Conservation (phyloP, 345 rosid species). For the Eucalyptus rudis region DNA sequence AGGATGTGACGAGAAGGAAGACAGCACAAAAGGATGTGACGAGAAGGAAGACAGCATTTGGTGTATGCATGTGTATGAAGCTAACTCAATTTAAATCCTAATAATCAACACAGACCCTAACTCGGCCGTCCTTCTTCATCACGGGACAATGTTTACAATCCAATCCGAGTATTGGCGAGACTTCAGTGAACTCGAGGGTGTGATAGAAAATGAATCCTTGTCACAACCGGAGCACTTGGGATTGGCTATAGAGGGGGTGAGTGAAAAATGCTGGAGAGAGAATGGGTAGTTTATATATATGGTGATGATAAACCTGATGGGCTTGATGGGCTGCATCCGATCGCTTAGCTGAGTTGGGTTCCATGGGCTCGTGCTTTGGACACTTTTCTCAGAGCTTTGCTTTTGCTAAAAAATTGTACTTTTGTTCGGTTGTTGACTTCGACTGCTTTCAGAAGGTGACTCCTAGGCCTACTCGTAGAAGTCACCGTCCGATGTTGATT, state of each 20-base stretch:
- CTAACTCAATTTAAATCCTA: not conserved
- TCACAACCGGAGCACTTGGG: not conserved
- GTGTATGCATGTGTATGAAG: too few species aligned
- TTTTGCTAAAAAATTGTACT: not conserved
- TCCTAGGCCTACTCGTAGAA: not conserved
- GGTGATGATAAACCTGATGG: not conserved
- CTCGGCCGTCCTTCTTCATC: not conserved
- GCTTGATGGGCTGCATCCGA: not conserved
- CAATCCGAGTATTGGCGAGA: fast-evolving
- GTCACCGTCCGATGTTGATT: not conserved
- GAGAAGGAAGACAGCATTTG: too few species aligned
- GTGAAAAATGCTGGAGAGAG: not conserved
- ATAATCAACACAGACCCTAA: fast-evolving
- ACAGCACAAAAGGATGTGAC: too few species aligned
- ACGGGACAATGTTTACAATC: not conserved
- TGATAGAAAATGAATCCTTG: not conserved
- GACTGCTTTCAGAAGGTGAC: not conserved
- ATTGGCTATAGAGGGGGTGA: not conserved
- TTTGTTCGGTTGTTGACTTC: not conserved
- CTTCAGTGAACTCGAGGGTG: not conserved
- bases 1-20: too few species aligned
- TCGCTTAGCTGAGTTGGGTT: not conserved
- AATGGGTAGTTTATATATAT: too few species aligned
- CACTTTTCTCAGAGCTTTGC: not conserved
- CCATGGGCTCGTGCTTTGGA: not conserved